These are phyloP conservation scores for Talaromyces thailandensis DNA, from an alignment of 495 filamentous ascomycete genomes.

Conservation along the genomic window DNA sequence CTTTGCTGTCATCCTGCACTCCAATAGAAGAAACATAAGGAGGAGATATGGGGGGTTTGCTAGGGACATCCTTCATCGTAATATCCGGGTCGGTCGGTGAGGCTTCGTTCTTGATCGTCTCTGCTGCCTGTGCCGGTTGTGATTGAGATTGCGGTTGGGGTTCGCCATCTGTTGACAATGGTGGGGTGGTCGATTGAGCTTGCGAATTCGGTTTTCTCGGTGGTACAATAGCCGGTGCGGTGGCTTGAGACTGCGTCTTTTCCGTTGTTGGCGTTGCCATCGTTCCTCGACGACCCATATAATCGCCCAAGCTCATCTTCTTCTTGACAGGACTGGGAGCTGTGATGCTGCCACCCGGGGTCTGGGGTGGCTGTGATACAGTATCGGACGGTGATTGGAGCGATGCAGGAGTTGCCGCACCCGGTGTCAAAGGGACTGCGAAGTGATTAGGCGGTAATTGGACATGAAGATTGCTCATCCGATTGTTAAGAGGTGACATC, in stretches of 20 bases:
- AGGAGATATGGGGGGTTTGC: conserved; percentile 5
- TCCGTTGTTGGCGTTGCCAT: conserved; percentile 33
- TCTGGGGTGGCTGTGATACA: conserved; percentile 14
- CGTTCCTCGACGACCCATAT: conserved; percentile 42
- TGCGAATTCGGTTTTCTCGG: conserved; percentile 13
- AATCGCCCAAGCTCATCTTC: conserved; percentile 60
- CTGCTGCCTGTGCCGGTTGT: neutral
- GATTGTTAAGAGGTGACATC: conserved; percentile 13
- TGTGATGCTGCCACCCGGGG: conserved; percentile 25
- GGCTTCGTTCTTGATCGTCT: neutral
- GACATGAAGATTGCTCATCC: conserved; percentile 23
- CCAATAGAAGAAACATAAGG: conserved; percentile 5
- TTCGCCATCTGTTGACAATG: conserved; percentile 2
- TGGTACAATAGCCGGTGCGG: conserved; percentile 11
- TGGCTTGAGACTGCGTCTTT: conserved; percentile 24
- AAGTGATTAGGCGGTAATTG: conserved; percentile 28
- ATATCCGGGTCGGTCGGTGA: neutral
- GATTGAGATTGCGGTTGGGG: neutral
- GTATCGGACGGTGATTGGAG: conserved; percentile 25
- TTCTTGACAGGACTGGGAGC: conserved; percentile 54
- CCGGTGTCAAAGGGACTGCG: conserved; percentile 21
- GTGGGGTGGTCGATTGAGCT: neutral
- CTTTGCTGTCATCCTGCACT: conserved; percentile 3
- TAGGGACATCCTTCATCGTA: conserved; percentile 7
- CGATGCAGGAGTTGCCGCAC: conserved; percentile 20